These are phyloP conservation scores for Hyaloperonospora brassicae DNA, from an alignment of 352 stramenopile species.

Conservation along the genomic window DNA sequence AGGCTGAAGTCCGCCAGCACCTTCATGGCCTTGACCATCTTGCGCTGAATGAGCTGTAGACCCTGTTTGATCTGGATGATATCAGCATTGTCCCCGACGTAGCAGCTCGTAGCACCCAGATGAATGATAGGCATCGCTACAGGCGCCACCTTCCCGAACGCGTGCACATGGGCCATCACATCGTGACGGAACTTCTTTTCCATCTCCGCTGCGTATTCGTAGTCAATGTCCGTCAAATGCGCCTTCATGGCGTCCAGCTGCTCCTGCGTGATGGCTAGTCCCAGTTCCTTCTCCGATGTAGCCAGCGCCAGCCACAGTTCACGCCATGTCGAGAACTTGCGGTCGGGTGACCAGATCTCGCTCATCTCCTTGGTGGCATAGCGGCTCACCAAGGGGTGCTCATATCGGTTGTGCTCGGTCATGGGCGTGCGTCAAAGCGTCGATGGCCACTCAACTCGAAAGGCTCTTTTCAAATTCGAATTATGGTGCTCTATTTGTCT, in stretches of 20 bases:
- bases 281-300: constrained; percentile 95
- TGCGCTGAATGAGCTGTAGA: constrained; percentile 92
- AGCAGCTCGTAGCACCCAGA: constrained; percentile 96
- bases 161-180: constrained; percentile 99
- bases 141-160: constrained; percentile 94
- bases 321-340: constrained; percentile 99
- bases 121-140: constrained; percentile 98
- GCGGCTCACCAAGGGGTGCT: constrained; percentile 86
- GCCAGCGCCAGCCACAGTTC: constrained; percentile 97
- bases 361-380: constrained; percentile 99
- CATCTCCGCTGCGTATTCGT: constrained; percentile 94
- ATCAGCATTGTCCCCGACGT: constrained; percentile 98
- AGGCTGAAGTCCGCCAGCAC: constrained; percentile 92
- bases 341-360: constrained; percentile 95
- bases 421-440: constrained; percentile 5
- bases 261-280: constrained; percentile 94
- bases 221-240: constrained; percentile 97
- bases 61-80: constrained; percentile 97
- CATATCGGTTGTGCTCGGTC: constrained; percentile 70
- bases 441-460: neutral
- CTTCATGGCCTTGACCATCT: constrained; percentile 95
- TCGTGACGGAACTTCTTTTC: constrained; percentile 98
- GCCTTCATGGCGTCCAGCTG: constrained; percentile 95
- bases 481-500: no score
- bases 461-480: no score